These are phyloP conservation scores for Microglena sp. DNA, from an alignment of 139 green algal genomes.

Conservation along the genomic window DNA sequence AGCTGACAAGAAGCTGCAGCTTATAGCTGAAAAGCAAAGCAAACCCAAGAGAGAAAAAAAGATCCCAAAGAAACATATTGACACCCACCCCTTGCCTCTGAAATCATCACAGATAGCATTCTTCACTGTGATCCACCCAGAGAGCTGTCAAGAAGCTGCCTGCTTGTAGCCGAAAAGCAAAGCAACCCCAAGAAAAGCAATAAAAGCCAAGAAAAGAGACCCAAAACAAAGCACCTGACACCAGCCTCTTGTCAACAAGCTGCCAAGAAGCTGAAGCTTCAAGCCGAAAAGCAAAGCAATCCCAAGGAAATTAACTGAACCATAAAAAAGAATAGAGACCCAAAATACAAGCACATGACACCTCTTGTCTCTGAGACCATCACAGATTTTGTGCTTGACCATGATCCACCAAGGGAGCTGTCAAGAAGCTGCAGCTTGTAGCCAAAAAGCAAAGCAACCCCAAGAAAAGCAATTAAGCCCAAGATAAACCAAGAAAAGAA, in stretches of 20 bases:
- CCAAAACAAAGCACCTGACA: too few relatives aligned
- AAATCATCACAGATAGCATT: slow-evolving; percentile 84
- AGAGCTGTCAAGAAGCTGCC: background rate
- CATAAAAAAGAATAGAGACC: background rate
- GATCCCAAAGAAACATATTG: background rate
- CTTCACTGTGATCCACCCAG: slow-evolving; percentile 39
- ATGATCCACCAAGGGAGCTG: background rate
- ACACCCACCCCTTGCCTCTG: slow-evolving; percentile 25
- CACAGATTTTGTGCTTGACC: too few relatives aligned
- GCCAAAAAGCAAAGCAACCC: background rate
- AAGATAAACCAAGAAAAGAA: background rate
- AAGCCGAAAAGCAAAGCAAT: background rate
- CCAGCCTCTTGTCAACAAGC: too few relatives aligned
- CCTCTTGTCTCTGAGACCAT: too few relatives aligned
- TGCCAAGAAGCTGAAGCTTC: background rate
- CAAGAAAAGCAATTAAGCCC: too few relatives aligned
- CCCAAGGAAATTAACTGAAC: background rate
- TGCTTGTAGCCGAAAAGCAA: background rate
- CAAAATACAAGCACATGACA: too few relatives aligned
- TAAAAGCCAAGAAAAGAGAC: background rate
- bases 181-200: background rate
- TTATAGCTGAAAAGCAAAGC: background rate
- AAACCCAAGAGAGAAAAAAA: background rate
- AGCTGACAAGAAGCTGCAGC: too few relatives aligned
- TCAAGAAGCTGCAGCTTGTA: background rate